phyloP scores from a whole-genome alignment of 305 asterid genomes.

The Ilex paraguariensis region DNA sequence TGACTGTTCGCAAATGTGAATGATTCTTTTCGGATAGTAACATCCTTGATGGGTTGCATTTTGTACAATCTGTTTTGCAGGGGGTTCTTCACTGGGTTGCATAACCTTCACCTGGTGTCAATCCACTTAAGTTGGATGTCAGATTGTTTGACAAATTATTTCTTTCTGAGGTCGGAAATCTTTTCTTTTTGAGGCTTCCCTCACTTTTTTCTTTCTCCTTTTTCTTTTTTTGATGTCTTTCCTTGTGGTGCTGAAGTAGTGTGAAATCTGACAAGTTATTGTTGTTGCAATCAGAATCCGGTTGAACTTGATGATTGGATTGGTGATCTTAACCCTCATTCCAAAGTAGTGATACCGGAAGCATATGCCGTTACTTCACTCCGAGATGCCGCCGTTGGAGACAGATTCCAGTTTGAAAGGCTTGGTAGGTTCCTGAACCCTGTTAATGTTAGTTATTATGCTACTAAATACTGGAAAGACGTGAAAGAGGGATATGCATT shows the following conservation, averaged over 20 bases:
- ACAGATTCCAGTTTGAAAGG: conserved; percentile 83
- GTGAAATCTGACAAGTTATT: conserved; percentile 11
- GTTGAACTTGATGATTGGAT: conserved; percentile 84
- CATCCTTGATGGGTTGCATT: conserved; percentile 6
- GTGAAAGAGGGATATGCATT: neutral
- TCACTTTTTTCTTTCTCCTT: neutral
- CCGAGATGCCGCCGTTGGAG: conserved; percentile 53
- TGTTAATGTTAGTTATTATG: neutral
- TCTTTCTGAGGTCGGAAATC: conserved; percentile 64
- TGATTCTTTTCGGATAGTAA: neutral
- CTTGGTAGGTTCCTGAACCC: conserved; percentile 47
- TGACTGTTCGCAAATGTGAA: conserved; percentile 3
- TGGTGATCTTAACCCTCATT: conserved; percentile 68
- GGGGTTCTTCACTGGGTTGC: conserved; percentile 96
- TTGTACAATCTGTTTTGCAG: conserved; percentile 30
- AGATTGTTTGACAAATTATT: conserved; percentile 80
- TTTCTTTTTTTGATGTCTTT: neutral
- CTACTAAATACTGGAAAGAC: neutral
- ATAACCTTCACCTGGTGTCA: conserved; percentile 63
- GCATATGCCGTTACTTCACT: conserved; percentile 78
- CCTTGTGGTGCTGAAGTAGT: neutral
- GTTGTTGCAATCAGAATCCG: conserved; percentile 61
- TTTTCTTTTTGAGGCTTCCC: conserved; percentile 2
- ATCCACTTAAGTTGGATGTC: conserved; percentile 80
- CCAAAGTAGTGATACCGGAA: conserved; percentile 52